These are phyloP conservation scores for Coemansia sp. DNA, from an alignment of 192 early-diverging fungal species.

Conservation along the genomic window DNA sequence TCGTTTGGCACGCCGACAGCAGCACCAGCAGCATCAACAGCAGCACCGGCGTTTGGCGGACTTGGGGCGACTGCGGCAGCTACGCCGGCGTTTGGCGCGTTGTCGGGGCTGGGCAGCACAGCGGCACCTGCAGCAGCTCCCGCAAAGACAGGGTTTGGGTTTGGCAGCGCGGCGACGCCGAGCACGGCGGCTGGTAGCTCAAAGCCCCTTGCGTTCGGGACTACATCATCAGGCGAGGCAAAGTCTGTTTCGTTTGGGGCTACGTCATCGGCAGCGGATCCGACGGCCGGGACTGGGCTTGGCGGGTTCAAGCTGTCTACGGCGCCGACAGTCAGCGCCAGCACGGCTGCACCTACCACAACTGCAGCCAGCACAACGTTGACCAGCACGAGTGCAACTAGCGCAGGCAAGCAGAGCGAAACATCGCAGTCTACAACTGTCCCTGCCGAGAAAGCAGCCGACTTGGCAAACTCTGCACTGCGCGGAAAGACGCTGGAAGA, in stretches of 20 bases:
- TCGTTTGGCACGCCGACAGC: conserved; percentile 10
- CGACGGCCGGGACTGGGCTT: conserved; percentile 46
- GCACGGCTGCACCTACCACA: background rate
- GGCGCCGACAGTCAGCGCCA: conserved; percentile 25
- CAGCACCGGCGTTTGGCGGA: background rate
- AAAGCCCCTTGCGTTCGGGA: conserved; percentile 15
- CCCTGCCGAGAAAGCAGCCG: conserved; percentile 45
- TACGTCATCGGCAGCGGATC: conserved; percentile 17
- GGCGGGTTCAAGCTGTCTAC: conserved; percentile 49
- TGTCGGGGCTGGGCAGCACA: conserved; percentile 11
- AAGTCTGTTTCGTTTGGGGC: conserved; percentile 28
- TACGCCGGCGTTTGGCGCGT: conserved; percentile 17
- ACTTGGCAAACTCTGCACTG: conserved; percentile 37
- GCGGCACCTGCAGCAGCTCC: conserved; percentile 6
- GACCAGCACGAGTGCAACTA: conserved; percentile 27
- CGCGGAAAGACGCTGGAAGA: conserved; percentile 82
- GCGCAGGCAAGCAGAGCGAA: conserved; percentile 57
- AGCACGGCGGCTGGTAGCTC: conserved; percentile 2
- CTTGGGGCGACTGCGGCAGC: conserved; percentile 13
- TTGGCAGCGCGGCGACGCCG: conserved; percentile 28
- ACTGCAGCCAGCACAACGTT: conserved; percentile 29
- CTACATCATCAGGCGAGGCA: conserved; percentile 18
- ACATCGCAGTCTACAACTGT: background rate
- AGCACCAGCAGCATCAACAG: background rate
- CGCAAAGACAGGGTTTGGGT: conserved; percentile 23